Base-by-base conservation (phyloP, 352 stramenopile genomes). In the Pythium rishiriense region DNA sequence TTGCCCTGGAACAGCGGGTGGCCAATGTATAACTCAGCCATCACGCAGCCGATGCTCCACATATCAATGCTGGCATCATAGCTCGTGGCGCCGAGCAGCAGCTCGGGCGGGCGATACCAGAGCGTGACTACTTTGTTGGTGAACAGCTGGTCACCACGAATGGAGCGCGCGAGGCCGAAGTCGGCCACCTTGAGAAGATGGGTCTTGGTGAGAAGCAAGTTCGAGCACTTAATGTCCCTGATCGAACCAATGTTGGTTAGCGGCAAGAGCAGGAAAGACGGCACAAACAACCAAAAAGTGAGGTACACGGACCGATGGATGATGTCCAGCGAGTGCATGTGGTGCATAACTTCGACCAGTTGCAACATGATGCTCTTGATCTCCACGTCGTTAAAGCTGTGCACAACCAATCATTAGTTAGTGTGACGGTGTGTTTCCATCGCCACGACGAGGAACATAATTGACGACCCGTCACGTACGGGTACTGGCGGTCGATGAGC, bases 111-210 rank as follows among this genome's bases (percentile, higher is more conserved):
- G 0, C 96, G 83, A 66, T 98, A 98, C 96, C 96, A 98, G 10
- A 97, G 73, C 29, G 96, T 98, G 14, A 98, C 94, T 3, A 98
- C 96, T 63, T 98, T 98, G 85, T 98, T 98, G 12, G 94, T 98
- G 58, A 94, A 96, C 9, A 92, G 70, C 60, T 94, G 83, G 47
- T 96, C 87, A 26, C 86, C 87, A 29, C 82, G 82, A 60, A 94
- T 87, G 0, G 87, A 94, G 22, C 87, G 84, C n/a, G 87, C 85
- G 0, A 96, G 75, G 1, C 87, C 87, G 69, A 94, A 96, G 55
- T 96, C 87, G 4, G 87, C 85, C 8, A 96, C 83, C 56, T 96
- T 96, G 10, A 96, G 80, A 43, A 93, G 45, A 49, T 93, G 83
- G 48, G 81, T 79, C 24, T 75, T 83, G 0, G 85, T 96, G 58